These are phyloP conservation scores for Chlorella sp. DNA, from an alignment of 139 green algal species.

Conservation along the genomic window DNA sequence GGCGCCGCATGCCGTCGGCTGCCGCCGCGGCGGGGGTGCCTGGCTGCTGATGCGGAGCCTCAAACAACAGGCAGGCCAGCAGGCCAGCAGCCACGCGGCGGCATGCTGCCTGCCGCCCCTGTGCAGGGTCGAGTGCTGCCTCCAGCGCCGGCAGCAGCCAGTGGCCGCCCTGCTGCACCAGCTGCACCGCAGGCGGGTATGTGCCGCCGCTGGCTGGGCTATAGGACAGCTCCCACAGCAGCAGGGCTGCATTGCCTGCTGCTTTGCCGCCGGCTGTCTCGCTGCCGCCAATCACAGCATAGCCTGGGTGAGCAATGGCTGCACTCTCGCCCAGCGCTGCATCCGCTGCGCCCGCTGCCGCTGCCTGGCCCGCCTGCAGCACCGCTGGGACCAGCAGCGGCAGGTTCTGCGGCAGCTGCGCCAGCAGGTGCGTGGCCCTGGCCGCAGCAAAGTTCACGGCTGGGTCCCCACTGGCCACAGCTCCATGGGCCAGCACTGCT, in stretches of 20 bases:
- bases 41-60: not conserved
- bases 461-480: not conserved
- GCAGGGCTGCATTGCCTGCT: not conserved
- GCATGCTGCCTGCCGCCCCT: not conserved
- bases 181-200: not conserved
- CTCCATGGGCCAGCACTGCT: not conserved
- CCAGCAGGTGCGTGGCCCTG: not conserved
- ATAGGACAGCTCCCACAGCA: constrained; percentile 22
- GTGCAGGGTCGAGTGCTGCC: not conserved
- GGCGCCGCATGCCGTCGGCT: not conserved
- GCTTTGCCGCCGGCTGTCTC: not conserved
- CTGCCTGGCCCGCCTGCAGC: constrained; percentile 11
- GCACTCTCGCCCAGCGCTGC: not conserved
- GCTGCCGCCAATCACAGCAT: too few species aligned
- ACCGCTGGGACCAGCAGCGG: not conserved
- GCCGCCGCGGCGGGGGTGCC: not conserved
- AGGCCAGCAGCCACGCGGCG: not conserved
- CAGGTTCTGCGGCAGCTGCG: constrained; percentile 1
- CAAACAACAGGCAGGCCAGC: constrained; percentile 17
- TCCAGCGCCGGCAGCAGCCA: not conserved
- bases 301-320: too few species aligned
- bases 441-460: constrained; percentile 5
- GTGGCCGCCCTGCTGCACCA: not conserved
- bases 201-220: not conserved
- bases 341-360: not conserved